These are phyloP conservation scores for Dactylonectria macrodidyma DNA, from an alignment of 2,329 filamentous ascomycete species.

Conservation along the genomic window DNA sequence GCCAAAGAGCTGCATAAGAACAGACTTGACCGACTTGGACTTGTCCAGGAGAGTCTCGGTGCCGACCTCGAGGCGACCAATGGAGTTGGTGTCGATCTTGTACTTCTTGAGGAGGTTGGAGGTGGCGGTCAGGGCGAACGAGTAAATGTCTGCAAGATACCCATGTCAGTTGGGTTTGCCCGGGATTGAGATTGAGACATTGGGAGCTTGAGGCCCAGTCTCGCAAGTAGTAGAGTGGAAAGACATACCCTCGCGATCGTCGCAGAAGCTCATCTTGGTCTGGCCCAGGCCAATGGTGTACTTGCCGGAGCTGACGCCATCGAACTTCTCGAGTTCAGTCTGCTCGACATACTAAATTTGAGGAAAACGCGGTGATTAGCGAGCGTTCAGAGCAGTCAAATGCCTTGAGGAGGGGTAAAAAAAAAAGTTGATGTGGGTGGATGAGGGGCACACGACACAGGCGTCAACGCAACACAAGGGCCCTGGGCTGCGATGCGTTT, in stretches of 20 bases:
- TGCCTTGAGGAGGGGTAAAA: slow-evolving; percentile 41
- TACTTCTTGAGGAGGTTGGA: slow-evolving; percentile 87
- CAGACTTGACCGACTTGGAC: slow-evolving; percentile 91
- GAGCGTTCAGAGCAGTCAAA: slow-evolving; percentile 36
- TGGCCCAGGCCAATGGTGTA: slow-evolving; percentile 94
- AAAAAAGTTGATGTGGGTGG: slow-evolving; percentile 28
- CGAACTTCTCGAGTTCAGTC: slow-evolving; percentile 86
- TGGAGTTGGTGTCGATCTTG: slow-evolving; percentile 82
- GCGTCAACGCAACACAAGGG: slow-evolving; percentile 32
- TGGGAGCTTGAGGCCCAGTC: background rate
- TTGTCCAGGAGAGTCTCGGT: slow-evolving; percentile 91
- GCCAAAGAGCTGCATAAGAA: slow-evolving; percentile 88
- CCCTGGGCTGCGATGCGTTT: slow-evolving; percentile 2
- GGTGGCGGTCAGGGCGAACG: slow-evolving; percentile 82
- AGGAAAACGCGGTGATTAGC: slow-evolving; percentile 45
- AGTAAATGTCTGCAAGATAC: slow-evolving; percentile 82
- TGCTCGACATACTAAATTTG: slow-evolving; percentile 84
- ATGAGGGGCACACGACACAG: slow-evolving; percentile 47
- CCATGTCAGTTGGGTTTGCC: slow-evolving; percentile 33
- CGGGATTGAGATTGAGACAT: slow-evolving; percentile 16
- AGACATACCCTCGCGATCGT: slow-evolving; percentile 83
- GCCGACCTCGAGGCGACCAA: slow-evolving; percentile 87
- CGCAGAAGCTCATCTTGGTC: slow-evolving; percentile 94
- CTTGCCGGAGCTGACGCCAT: slow-evolving; percentile 86
- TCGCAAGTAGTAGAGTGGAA: slow-evolving; percentile 21